Base-by-base conservation (phyloP, 192 early-diverging fungal species). In the Gigaspora rosea region DNA sequence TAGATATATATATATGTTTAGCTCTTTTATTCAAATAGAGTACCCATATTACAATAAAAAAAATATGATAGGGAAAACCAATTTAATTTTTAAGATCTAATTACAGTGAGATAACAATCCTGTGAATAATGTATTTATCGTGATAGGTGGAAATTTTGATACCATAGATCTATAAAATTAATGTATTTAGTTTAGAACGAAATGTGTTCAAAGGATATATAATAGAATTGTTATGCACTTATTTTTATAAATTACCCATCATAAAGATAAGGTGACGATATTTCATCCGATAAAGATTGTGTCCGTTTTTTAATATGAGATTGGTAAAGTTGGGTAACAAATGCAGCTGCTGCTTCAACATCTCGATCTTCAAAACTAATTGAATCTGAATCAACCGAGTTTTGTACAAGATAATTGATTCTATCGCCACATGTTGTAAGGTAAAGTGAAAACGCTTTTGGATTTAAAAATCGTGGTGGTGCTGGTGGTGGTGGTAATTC, bases 381-480 rank as follows among this genome's bases (percentile, higher is more conserved):
- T 11, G 52, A 56, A 56, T 56, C 52, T n/a, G 52, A 18, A 18
- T 56, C 52, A 56, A 18, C 18, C 1, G 52, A 56, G 18, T n/a
- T n/a, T 56, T 56, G 52, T 5, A 56, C 18, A 13, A n/a, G 12
- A 15, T n/a, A 13, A 56, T 13, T 56, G 5, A 18, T 56, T 18
- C 12, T 15, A 18, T 56, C 52, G 1, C 18, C 52, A 56, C 11
- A 18, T 56, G 52, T 56, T 4, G 52, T 56, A n/a, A 11, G 52
- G 5, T 56, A 56, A 56, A 56, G 52, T n/a, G 52, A 56, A n/a
- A 56, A 56, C 12, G 52, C 52, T 6, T 20, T 66, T 13, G 64
- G 64, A 66, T 66, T 66, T 41, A 66, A 66, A n/a, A 66, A 66
- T 66, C n/a, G 33, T n/a, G 64, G 12, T 41, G 64, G 64, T n/a